Base-by-base conservation (phyloP, 371 early-diverging fungal genomes). In the Mortierella sp. region DNA sequence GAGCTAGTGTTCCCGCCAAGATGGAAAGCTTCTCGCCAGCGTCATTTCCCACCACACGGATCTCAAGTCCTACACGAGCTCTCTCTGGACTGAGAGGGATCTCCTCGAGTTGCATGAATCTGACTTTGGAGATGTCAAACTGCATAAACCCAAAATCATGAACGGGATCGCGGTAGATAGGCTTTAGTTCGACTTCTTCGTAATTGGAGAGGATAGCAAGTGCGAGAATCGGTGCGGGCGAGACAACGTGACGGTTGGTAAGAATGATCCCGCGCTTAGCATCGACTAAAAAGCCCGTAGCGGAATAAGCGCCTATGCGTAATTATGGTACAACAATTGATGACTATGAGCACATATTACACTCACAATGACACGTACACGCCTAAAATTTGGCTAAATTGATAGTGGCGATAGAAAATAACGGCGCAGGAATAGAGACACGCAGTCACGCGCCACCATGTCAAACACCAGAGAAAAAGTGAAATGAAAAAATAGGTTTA, bases 221-320 rank as follows among this genome's bases (percentile, higher is more conserved):
- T 0, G 94, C 96, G 28, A 94, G 91, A 65, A 95, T 92, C 5
- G 97, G 97, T 0, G 94, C 97, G 0, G 94, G 89, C 52, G 94
- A 92, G 26, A 94, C 94, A 18, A 97, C 96, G 70, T 97, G 97
- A 3, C 97, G 88, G 84, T 98, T 98, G 10, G 98, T 94, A 39
- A 97, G 88, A 60, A 97, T 95, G 47, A 97, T 88, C 16, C 97
- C 98, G 3, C 87, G 88, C 69, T 90, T 72, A 8, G 94, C 94
- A 75, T 98, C 98, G 1, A 98, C 97, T 14, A 98, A 93, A 80
- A 98, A 98, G 14, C 98, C 98, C 11, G 98, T 93, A 1, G 98
- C 97, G 51, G 90, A 90, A 66, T 88, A 91, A 26, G 86, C 87
- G 49, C 89, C 87, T 88, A 62, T 32, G 14, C 28, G 64, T 28